These are phyloP conservation scores for Pyrenopolyporus hunteri DNA, from an alignment of 495 filamentous ascomycete species.

Conservation along the genomic window DNA sequence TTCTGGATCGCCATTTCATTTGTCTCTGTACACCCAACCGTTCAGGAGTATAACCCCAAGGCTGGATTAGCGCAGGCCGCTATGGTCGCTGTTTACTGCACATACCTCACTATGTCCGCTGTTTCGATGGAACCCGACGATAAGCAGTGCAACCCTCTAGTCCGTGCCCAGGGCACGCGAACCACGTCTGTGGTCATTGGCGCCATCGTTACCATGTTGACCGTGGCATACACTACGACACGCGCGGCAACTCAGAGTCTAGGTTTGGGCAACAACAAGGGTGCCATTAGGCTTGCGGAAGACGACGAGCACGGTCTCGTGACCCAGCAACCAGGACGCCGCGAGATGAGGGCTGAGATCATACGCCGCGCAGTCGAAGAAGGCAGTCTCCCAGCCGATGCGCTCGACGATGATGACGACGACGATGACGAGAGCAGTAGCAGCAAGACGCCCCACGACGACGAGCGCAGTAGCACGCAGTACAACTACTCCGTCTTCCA, in stretches of 20 bases:
- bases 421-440: slow-evolving; percentile 64
- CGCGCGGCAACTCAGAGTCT: slow-evolving; percentile 94
- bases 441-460: slow-evolving; percentile 71
- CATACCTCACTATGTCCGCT: slow-evolving; percentile 96
- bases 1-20: slow-evolving; percentile 81
- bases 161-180: slow-evolving; percentile 87
- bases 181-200: slow-evolving; percentile 88
- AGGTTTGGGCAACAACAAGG: slow-evolving; percentile 70
- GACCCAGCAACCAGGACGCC: slow-evolving; percentile 83
- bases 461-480: slow-evolving; percentile 87
- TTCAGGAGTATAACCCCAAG: slow-evolving; percentile 91
- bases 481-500: slow-evolving; percentile 98
- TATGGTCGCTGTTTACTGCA: slow-evolving; percentile 98
- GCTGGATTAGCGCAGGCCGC: slow-evolving; percentile 95
- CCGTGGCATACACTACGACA: slow-evolving; percentile 96
- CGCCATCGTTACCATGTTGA: slow-evolving; percentile 94
- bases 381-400: slow-evolving; percentile 88
- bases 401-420: slow-evolving; percentile 81
- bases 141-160: slow-evolving; percentile 88
- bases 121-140: slow-evolving; percentile 99
- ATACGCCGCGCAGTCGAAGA: slow-evolving; percentile 90
- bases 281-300: slow-evolving; percentile 65
- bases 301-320: slow-evolving; percentile 85
- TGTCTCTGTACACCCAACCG: slow-evolving; percentile 84
- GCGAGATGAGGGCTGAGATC: slow-evolving; percentile 90